A percentile compares a stretch with the other conserved stretches of the same genome.
Conservation (phyloP, 495 filamentous ascomycete species). For the Clavariopsis aquatica region DNA sequence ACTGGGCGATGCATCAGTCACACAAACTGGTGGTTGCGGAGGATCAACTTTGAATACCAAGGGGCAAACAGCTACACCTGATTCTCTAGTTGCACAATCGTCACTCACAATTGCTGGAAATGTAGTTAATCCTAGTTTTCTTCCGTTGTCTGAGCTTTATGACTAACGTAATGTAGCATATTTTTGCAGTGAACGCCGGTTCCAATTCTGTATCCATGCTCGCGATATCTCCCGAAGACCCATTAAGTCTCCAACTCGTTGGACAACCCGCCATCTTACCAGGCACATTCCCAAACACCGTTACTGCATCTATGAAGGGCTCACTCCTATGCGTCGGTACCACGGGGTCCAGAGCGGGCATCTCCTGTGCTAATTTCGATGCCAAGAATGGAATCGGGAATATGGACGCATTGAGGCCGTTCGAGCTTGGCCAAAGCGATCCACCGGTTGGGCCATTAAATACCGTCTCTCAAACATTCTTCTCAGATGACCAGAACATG, state of each 20-base stretch:
- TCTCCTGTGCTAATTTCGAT: slow-evolving; percentile 55
- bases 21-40: slow-evolving; percentile 34
- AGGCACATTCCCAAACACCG: slow-evolving; percentile 60
- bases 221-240: slow-evolving; percentile 50
- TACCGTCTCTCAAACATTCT: slow-evolving; percentile 58
- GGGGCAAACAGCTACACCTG: slow-evolving; percentile 44
- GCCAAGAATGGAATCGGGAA: slow-evolving; percentile 43
- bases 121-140: slow-evolving; percentile 41
- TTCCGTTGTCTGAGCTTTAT: not conserved
- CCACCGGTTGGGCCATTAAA: slow-evolving; percentile 58
- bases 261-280: slow-evolving; percentile 49
- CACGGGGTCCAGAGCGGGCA: slow-evolving; percentile 55
- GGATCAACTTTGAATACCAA: slow-evolving; percentile 36
- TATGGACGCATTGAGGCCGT: slow-evolving; percentile 49
- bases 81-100: slow-evolving; percentile 56
- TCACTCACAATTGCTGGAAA: slow-evolving; percentile 52
- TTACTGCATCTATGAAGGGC: slow-evolving; percentile 53
- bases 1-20: slow-evolving; percentile 31
- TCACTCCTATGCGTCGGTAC: slow-evolving; percentile 57
- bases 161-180: slow-evolving; percentile 20
- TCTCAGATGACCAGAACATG: slow-evolving; percentile 53
- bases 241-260: slow-evolving; percentile 50
- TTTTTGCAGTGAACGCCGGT: slow-evolving; percentile 64
- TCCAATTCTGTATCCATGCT: slow-evolving; percentile 60
- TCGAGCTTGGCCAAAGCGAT: slow-evolving; percentile 53